Conservation (phyloP, 208 protist genomes). For the Trypanosoma mega region DNA sequence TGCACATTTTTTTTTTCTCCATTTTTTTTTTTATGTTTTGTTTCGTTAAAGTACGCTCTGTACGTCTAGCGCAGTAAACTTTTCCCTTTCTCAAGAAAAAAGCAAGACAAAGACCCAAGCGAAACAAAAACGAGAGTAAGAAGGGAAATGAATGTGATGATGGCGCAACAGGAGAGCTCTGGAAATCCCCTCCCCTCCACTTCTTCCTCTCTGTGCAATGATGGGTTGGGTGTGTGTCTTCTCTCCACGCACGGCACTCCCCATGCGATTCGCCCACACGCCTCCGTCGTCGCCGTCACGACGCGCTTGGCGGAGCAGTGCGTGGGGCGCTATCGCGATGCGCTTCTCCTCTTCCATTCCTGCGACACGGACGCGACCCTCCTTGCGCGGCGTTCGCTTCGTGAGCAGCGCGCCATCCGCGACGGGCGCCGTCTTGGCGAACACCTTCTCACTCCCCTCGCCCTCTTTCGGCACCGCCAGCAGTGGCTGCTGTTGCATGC, state of each 20-base stretch:
- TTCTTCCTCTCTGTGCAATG: conserved; percentile 2
- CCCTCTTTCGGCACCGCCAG: conserved; percentile 53
- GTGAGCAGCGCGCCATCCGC: conserved; percentile 41
- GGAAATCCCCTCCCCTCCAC: neutral
- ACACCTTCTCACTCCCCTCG: conserved; percentile 49
- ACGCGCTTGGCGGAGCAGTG: conserved; percentile 52
- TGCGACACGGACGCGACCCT: conserved; percentile 28
- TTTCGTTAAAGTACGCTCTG: too few relatives aligned
- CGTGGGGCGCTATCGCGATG: conserved; percentile 41
- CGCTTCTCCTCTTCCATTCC: conserved; percentile 35
- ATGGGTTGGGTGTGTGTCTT: conserved; percentile 54
- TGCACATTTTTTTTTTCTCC: too few relatives aligned
- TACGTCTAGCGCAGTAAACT: too few relatives aligned
- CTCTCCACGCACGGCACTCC: conserved; percentile 49
- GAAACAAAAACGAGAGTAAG: too few relatives aligned
- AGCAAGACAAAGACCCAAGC: too few relatives aligned
- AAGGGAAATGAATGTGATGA: too few relatives aligned
- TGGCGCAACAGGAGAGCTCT: too few relatives aligned
- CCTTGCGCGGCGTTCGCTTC: conserved; percentile 24
- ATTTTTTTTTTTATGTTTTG: too few relatives aligned
- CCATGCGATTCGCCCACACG: conserved; percentile 39
- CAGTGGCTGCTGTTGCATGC: conserved; percentile 68
- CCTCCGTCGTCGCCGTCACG: conserved; percentile 26
- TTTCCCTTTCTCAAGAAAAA: too few relatives aligned
- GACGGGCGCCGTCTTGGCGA: conserved; percentile 47